Evolutionary conservation across 805 yeast genomes (phyloP), one percentile per base, ranked within the genome.

Genomic region (Metschnikowia rubicola): DNA sequence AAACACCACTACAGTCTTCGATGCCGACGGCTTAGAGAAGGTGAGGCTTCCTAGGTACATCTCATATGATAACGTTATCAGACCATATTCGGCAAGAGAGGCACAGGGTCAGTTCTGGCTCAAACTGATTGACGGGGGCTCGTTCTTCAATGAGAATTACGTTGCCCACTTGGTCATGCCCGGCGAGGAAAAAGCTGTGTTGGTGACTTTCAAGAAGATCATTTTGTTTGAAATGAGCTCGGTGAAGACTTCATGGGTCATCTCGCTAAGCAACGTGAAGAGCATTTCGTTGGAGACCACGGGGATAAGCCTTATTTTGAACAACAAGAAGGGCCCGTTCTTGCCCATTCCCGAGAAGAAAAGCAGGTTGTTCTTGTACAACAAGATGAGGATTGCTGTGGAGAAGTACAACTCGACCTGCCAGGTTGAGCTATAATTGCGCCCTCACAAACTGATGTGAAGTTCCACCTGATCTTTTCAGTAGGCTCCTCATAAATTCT

Each of bases 21-120:
- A 89, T 62, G 80, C 77, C 3, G 89, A 83, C 37, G 84, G 84
- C 0, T 76, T 91, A 40, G 87, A 83, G 47, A 83, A 87, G 52
- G 87, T 88, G 1, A 78, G 99, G 49, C 73, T 92, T 39, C 95
- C 99, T 2, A 72, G 99, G 37, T 83, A 75, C 52, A 75, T 95
- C 35, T 75, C 83, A 10, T 77, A 75, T 44, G 92, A 88, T 62
- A 80, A 85, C 11, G 74, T 88, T 1, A 78, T 92, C n/a, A 73
- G 83, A 31, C 85, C 92, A 1, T 94, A 78, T 63, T 78, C 84
- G 21, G 80, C 81, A 51, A 74, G 95, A 46, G 97, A 89, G 53
- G 86, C 98, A 0, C 94, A 90, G 56, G 99, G 99, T 7, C 97
- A 92, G 63, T 86, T 77, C 59, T 88, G 97, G 94, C 73, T 94